Evolutionary conservation across 1,139 yeast species (phyloP), one percentile per base, ranked within the genome.

Genomic region (Geotrichum candidum): DNA sequence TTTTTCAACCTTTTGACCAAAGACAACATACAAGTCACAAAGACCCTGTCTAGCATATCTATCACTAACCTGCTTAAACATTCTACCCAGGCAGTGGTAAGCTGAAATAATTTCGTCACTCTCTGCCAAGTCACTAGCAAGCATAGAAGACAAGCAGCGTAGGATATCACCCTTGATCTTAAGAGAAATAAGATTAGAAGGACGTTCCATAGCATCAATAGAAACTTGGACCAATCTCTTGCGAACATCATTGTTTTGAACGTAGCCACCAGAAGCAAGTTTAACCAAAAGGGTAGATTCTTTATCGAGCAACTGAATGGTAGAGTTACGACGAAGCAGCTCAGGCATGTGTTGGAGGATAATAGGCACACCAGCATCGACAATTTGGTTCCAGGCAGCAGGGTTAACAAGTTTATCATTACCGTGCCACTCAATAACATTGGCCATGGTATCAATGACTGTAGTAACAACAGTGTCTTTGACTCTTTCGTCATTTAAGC

Each of bases 401-500:
- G 45, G 9, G 15, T 61, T 48, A 46, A 63, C 38, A 59, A 56
- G 50, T 27, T 60, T 54, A 11, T 77, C 74, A 35, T 81, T 84
- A 55, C 79, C 81, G n/a, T 74, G 74, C 65, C 82, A 69, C 63
- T 76, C 65, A 70, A 75, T 68, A 73, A 83, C 76, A 63, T 80
- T 78, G 33, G 78, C 74, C 60, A 86, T 79, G 64, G 88, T 86
- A 52, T 82, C 83, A 61, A 91, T 75, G 13, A 87, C 83, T 15
- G 79, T 74, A 1, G 78, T 74, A 13, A 87, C 71, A 6, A 90
- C 97, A 1, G 85, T 67, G 57, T 86, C 92, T 69, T 90, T 90
- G 2, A 88, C 86, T 63, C 82, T 79, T 1, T 76, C 71, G 67
- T 83, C 82, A 1, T 79, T 76, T 54, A 90, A 71, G 18, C 88